A percentile compares a stretch with the other conserved stretches of the same genome.
Evolutionary conservation across 768 basidiomycete genomes (phyloP).

Genomic region (Hemileccinum impolitum): DNA sequence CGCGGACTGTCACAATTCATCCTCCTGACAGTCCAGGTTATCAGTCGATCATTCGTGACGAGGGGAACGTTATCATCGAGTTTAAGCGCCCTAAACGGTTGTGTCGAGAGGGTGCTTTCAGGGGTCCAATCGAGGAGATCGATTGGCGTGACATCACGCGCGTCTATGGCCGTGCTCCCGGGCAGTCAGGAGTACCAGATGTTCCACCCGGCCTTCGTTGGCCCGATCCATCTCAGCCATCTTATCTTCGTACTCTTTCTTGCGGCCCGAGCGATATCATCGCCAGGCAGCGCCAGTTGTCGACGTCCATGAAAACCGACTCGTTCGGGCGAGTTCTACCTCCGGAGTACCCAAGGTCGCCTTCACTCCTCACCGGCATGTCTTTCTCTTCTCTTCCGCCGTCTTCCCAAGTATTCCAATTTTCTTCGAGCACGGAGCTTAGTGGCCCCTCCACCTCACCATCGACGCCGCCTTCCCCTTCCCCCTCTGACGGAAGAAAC

Average conservation of each 20-base stretch:
- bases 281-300: slow-evolving; percentile 8
- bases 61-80: slow-evolving; percentile 14
- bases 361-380: neutral
- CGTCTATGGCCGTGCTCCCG: slow-evolving; percentile 16
- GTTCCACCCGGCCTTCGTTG: slow-evolving; percentile 7
- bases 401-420: neutral
- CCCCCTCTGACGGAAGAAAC: slow-evolving; percentile 8
- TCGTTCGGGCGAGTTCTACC: slow-evolving; percentile 8
- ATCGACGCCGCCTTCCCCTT: slow-evolving; percentile 13
- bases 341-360: neutral
- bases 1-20: slow-evolving; percentile 23
- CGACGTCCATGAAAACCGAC: slow-evolving; percentile 5
- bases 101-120: slow-evolving; percentile 22
- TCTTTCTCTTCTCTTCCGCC: neutral
- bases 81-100: slow-evolving; percentile 11
- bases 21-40: slow-evolving; percentile 13
- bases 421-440: neutral
- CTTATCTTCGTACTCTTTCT: neutral
- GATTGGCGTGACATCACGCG: slow-evolving; percentile 4
- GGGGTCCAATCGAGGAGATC: slow-evolving; percentile 3
- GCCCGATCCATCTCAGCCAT: slow-evolving; percentile 7
- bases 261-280: slow-evolving; percentile 6
- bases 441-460: neutral
- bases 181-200: neutral
- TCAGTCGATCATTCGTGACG: slow-evolving; percentile 16